These are phyloP conservation scores for Metschnikowia lochheadii DNA, from an alignment of 805 yeast genomes.

Conservation along the genomic window DNA sequence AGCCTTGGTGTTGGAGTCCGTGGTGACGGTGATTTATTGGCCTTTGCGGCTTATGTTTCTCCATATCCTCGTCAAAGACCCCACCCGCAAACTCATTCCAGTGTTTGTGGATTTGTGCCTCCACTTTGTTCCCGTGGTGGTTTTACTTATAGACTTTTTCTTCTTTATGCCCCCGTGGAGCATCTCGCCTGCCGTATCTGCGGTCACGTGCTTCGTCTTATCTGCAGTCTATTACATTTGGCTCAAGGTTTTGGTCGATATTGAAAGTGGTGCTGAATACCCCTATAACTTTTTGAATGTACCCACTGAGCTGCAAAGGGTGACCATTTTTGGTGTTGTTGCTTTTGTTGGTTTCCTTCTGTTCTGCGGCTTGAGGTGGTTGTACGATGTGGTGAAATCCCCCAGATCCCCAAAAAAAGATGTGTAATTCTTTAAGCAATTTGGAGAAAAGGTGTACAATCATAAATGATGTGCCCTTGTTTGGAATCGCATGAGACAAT, in stretches of 20 bases:
- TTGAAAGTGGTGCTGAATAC: conserved; percentile 45
- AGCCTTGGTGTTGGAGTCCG: conserved; percentile 53
- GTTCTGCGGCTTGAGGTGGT: conserved; percentile 25
- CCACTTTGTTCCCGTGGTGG: conserved; percentile 55
- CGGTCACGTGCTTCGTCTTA: conserved; percentile 34
- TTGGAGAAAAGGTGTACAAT: too few species aligned
- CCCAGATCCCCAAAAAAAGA: neutral
- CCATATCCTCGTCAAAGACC: conserved; percentile 42
- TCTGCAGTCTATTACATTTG: conserved; percentile 52
- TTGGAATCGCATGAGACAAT: too few species aligned
- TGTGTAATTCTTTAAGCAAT: neutral
- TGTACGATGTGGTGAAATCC: conserved; percentile 20
- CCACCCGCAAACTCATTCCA: conserved; percentile 38
- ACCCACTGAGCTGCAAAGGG: conserved; percentile 38
- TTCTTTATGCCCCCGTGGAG: conserved; percentile 47
- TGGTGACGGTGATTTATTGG: conserved; percentile 69
- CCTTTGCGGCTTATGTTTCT: conserved; percentile 52
- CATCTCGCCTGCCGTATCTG: conserved; percentile 31
- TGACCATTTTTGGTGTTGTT: conserved; percentile 46
- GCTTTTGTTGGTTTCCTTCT: conserved; percentile 30
- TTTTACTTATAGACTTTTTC: conserved; percentile 53
- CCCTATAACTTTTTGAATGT: conserved; percentile 71
- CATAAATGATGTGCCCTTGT: too few species aligned
- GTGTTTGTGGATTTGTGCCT: conserved; percentile 50
- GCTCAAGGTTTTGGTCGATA: conserved; percentile 45